Evolutionary conservation across 129 eudicot genomes (phyloP).

Genomic region (Smallanthus sonchifolius): DNA sequence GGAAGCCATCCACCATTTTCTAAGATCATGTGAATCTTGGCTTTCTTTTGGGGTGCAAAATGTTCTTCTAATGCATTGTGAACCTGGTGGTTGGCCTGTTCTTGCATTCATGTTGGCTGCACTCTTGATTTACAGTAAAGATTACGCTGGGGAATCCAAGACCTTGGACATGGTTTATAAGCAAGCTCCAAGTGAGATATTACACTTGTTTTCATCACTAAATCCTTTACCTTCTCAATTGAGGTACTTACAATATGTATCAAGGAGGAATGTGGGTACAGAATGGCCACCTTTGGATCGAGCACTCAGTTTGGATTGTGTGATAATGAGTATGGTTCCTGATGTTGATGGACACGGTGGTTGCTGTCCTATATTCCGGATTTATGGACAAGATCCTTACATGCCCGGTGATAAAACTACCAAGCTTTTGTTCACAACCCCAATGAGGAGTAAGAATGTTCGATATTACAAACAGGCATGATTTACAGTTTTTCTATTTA

Average conservation of each 20-base stretch:
- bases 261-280: slow-evolving; percentile 69
- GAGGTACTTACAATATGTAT: slow-evolving; percentile 77
- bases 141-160: slow-evolving; percentile 64
- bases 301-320: slow-evolving; percentile 65
- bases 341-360: slow-evolving; percentile 75
- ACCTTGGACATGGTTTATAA: slow-evolving; percentile 83
- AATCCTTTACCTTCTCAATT: slow-evolving; percentile 83
- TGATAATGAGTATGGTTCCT: slow-evolving; percentile 68
- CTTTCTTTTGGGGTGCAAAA: slow-evolving; percentile 63
- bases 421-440: slow-evolving; percentile 59
- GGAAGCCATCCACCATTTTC: slow-evolving; percentile 72
- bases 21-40: slow-evolving; percentile 76
- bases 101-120: slow-evolving; percentile 85
- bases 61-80: slow-evolving; percentile 79
- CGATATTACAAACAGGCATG: slow-evolving; percentile 68
- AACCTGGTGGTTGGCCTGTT: slow-evolving; percentile 70
- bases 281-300: slow-evolving; percentile 76
- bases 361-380: slow-evolving; percentile 72
- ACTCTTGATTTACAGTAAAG: slow-evolving; percentile 58
- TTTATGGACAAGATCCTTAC: slow-evolving; percentile 77
- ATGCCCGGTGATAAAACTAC: slow-evolving; percentile 61
- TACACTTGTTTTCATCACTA: slow-evolving; percentile 57
- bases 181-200: slow-evolving; percentile 74
- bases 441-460: slow-evolving; percentile 44
- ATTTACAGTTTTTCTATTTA: slow-evolving; percentile 2